phyloP scores from a whole-genome alignment of 768 basidiomycete species.

The Boletus subcaerulescens region DNA sequence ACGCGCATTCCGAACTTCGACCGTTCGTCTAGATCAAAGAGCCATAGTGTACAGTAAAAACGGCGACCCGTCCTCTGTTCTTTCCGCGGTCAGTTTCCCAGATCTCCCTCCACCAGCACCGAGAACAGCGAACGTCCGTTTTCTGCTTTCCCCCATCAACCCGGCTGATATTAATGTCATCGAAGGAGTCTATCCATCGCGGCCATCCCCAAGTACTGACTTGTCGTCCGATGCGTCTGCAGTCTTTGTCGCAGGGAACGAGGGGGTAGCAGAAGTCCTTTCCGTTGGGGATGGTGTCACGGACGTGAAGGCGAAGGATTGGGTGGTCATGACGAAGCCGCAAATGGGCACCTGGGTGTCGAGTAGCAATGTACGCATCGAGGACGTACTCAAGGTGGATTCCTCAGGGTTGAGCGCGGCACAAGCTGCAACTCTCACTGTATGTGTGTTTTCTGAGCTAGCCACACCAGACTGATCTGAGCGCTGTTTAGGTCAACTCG shows the following conservation, averaged over 20 bases:
- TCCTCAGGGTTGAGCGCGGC: slow-evolving; percentile 49
- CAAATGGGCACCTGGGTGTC: slow-evolving; percentile 80
- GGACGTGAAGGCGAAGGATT: slow-evolving; percentile 54
- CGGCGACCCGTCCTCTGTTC: slow-evolving; percentile 62
- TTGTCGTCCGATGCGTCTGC: slow-evolving; percentile 34
- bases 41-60: slow-evolving; percentile 62
- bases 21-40: slow-evolving; percentile 40
- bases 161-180: slow-evolving; percentile 81
- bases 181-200: slow-evolving; percentile 77
- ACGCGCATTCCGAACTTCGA: slow-evolving; percentile 33
- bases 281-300: slow-evolving; percentile 56
- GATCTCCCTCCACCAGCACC: slow-evolving; percentile 50
- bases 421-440: slow-evolving; percentile 74
- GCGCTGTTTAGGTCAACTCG: slow-evolving; percentile 61
- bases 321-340: slow-evolving; percentile 68
- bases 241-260: slow-evolving; percentile 70
- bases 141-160: slow-evolving; percentile 73
- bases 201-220: slow-evolving; percentile 42
- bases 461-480: not conserved
- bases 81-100: slow-evolving; percentile 51
- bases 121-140: slow-evolving; percentile 60
- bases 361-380: slow-evolving; percentile 46
- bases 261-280: slow-evolving; percentile 67
- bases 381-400: slow-evolving; percentile 63
- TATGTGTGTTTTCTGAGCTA: slow-evolving; percentile 29